Base-by-base conservation (phyloP, 352 stramenopile species). In the Pythium vanterpoolii region DNA sequence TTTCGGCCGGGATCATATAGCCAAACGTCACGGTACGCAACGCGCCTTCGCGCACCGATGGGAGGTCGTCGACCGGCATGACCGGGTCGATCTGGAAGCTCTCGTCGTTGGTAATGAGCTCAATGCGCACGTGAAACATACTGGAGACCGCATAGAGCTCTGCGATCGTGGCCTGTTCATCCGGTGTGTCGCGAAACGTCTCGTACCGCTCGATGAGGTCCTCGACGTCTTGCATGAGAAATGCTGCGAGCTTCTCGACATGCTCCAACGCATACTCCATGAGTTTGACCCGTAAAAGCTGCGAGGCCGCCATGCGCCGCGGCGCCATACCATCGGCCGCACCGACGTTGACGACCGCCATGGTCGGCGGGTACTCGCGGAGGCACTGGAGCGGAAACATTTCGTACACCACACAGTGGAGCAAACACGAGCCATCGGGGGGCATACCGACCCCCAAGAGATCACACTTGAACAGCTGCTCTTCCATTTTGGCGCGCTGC, bases 391-490 rank as follows among this genome's bases (percentile, higher is more conserved):
- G 60, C 48, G 83, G 83, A 52, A 87, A 93, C 76, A 93, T 89
- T 42, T 93, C 83, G 65, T 91, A 93, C 21, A 93, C 81, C 56
- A 93, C 68, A 54, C 83, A 93, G 66, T 93, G 83, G 39, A 93
- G 72, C 57, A 93, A 57, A 52, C 83, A 93, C 7, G 83, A 93
- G 13, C 83, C 83, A 50, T 93, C 83, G 2, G 83, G 83, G 0
- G 83, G 83, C 83, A 93, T 93, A 14, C 83, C 81, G 0, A 93
- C 83, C 50, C 83, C 83, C 48, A 86, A 66, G 1, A 93, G 68
- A 0, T 79, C 83, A 21, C 73, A 58, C 44, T 84, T 71, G 24
- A 85, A 56, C 18, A 93, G 69, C 52, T 86, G 73, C 18, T 83
- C 70, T 48, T 93, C 83, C 83, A 93, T 93, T 34, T 80, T 83